A percentile compares a stretch with the other conserved stretches of the same genome.
These are phyloP conservation scores for Multifurca ochricompacta DNA, from an alignment of 768 basidiomycete species.

Conservation along the genomic window DNA sequence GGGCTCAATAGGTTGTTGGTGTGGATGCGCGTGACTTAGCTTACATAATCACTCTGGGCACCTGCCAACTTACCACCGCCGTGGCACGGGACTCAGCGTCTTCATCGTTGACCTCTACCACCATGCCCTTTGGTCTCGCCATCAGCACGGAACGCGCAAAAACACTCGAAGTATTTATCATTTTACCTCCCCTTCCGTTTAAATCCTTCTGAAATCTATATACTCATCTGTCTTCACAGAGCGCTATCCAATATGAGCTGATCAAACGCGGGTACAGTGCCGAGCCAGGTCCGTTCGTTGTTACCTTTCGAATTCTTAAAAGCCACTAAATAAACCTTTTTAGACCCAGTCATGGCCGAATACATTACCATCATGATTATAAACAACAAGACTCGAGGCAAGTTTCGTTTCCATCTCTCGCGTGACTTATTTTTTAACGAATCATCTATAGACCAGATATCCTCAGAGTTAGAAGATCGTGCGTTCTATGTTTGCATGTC, in stretches of 20 bases:
- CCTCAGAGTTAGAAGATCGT: constrained; percentile 82
- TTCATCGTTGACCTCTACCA: constrained; percentile 16
- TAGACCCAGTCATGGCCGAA: constrained; percentile 89
- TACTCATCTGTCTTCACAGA: constrained; percentile 34
- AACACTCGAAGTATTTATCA: constrained; percentile 51
- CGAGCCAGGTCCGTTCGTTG: constrained; percentile 55
- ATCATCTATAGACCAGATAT: constrained; percentile 62
- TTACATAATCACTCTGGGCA: constrained; percentile 10
- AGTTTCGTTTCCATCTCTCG: constrained; percentile 24
- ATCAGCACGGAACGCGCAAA: constrained; percentile 73
- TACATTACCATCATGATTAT: constrained; percentile 95
- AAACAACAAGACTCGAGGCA: constrained; percentile 79
- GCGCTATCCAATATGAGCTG: constrained; percentile 77
- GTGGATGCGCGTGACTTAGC: neutral
- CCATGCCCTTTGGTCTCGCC: constrained; percentile 67
- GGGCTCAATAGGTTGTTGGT: too few species aligned
- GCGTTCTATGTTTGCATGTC: constrained; percentile 17
- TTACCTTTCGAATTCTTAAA: neutral
- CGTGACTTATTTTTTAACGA: constrained; percentile 8
- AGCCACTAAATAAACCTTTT: neutral
- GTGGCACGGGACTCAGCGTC: neutral
- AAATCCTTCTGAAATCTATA: neutral
- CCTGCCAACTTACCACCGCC: neutral
- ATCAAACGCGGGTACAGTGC: constrained; percentile 63
- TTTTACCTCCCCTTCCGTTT: too few species aligned